Evolutionary conservation across 345 rosid genomes (phyloP), one percentile per base, ranked within the genome.

Genomic region (Arabis alpina): DNA sequence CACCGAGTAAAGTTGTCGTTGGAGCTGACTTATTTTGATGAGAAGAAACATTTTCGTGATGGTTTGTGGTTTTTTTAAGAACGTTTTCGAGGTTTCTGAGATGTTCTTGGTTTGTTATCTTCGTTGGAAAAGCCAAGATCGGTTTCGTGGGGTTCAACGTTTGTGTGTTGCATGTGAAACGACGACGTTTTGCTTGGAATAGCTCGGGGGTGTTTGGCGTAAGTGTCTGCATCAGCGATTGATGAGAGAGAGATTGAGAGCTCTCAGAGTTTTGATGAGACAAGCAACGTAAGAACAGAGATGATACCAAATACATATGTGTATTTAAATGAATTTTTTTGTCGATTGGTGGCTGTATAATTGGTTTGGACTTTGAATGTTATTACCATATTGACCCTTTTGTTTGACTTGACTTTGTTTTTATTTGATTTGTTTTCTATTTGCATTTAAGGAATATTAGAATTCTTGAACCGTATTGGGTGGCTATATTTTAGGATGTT

Each of bases 21-120:
- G 54, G 36, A 15, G 40, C 49, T 59, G 65, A 48, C 79, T 76
- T 56, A 3, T 55, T 55, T 55, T 54, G 53, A 49, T 36, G 65
- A 75, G 74, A 55, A 23, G 79, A 4, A 30, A 63, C 47, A 6
- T 30, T 61, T 0, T 49, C 15, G 1, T 47, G 2, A 25, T 54
- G 42, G 41, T 34, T 54, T 15, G 12, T 49, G 3, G 48, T 69
- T 16, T 56, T 69, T 16, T 56, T 70, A 10, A 76, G 79, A 50
- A 70, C 61, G 19, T 80, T 89, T 0, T 93, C 94, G 5, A 91
- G 94, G 78, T 81, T 89, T 54, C 83, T 75, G 3, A 93, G 77
- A 41, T 76, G 79, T 42, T 76, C 79, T 42, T 4, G 8, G 79
- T 76, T 76, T 0, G 47, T 64, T 24, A 41, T 34, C 1, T 6